Conservation (phyloP, 345 rosid genomes). For the Salix caprea region DNA sequence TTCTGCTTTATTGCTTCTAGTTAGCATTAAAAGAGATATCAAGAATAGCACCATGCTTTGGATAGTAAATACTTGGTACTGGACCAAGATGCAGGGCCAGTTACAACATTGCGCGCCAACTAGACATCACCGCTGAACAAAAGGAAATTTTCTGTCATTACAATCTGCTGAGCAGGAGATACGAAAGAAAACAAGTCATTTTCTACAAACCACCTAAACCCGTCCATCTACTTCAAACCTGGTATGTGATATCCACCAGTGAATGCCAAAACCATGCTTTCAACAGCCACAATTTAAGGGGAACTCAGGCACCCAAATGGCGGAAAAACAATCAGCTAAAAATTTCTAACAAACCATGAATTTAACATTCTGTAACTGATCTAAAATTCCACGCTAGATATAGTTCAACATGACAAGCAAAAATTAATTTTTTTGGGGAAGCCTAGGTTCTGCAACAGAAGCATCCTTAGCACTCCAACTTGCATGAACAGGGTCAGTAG, state of each 20-base stretch:
- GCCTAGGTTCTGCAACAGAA: not conserved
- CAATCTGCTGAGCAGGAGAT: not conserved
- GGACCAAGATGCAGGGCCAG: no score
- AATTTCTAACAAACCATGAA: not conserved
- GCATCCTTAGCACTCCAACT: not conserved
- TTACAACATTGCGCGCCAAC: no score
- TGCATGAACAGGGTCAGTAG: not conserved
- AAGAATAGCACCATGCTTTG: no score
- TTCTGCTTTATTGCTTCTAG: no score
- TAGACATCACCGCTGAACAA: not conserved
- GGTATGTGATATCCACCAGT: not conserved
- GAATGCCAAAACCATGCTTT: not conserved
- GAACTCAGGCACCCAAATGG: not conserved
- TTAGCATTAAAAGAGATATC: no score
- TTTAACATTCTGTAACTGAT: not conserved
- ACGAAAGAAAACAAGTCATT: not conserved
- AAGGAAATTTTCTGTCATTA: not conserved
- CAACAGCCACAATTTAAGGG: not conserved
- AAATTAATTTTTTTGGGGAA: not conserved
- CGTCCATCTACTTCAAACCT: not conserved
- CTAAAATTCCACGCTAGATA: slow-evolving; percentile 1
- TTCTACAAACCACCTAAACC: not conserved
- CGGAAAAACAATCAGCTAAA: not conserved
- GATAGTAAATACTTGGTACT: no score
- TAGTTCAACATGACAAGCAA: not conserved